Conservation (phyloP, 768 basidiomycete genomes). For the Pisolithus microcarpus region DNA sequence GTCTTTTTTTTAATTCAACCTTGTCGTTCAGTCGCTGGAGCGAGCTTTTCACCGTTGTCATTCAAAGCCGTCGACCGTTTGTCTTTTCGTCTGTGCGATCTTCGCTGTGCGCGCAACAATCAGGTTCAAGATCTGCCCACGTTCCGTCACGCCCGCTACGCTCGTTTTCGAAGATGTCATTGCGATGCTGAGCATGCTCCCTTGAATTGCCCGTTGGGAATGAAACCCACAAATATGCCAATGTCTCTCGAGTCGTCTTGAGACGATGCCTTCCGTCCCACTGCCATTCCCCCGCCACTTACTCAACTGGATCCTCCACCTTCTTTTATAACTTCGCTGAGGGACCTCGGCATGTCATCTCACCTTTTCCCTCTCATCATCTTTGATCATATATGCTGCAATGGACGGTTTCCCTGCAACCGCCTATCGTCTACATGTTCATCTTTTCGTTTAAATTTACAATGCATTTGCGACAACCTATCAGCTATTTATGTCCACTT, state of each 20-base stretch:
- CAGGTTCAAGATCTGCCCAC: constrained; percentile 4
- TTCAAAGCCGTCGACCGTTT: constrained; percentile 2
- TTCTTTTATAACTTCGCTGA: constrained; percentile 22
- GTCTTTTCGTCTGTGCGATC: background rate
- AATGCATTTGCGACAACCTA: constrained; percentile 23
- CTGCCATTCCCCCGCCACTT: constrained; percentile 14
- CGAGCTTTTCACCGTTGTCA: background rate
- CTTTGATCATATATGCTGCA: constrained; percentile 23
- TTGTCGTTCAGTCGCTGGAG: constrained; percentile 1
- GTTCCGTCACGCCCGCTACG: constrained; percentile 12
- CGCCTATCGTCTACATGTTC: constrained; percentile 14
- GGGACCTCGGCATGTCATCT: constrained; percentile 7
- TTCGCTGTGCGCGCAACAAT: constrained; percentile 6
- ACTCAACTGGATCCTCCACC: constrained; percentile 18
- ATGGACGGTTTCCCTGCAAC: constrained; percentile 23
- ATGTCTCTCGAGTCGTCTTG: constrained; percentile 11
- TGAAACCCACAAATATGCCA: background rate
- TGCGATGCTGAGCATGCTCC: constrained; percentile 7
- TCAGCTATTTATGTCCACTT: constrained; percentile 26
- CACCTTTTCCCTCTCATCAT: constrained; percentile 4
- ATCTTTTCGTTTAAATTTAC: constrained; percentile 17
- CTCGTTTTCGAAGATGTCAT: constrained; percentile 5
- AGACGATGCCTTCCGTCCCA: constrained; percentile 11
- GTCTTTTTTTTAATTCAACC: background rate
- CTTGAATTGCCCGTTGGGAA: constrained; percentile 6